A percentile compares a stretch with the other conserved stretches of the same genome.
Conservation (phyloP, 2,329 filamentous ascomycete species). For the Magnaporthales sp. region DNA sequence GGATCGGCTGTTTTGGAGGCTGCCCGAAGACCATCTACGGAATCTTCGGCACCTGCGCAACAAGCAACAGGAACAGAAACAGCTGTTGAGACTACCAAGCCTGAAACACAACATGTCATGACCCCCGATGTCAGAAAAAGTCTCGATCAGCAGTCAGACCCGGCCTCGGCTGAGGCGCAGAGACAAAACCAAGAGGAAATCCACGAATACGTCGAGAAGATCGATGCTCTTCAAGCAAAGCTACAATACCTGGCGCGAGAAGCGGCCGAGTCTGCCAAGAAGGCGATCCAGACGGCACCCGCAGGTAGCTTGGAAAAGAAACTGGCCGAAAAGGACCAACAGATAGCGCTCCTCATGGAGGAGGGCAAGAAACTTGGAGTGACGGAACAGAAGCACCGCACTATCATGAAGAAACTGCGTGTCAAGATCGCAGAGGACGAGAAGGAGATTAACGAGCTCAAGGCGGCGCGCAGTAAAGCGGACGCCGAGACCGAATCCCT, state of each 20-base stretch:
- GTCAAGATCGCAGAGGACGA: slow-evolving; percentile 57
- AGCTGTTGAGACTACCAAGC: background rate
- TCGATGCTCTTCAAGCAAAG: slow-evolving; percentile 87
- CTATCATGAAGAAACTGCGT: slow-evolving; percentile 73
- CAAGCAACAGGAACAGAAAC: background rate
- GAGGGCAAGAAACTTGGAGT: slow-evolving; percentile 86
- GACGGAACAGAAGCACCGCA: slow-evolving; percentile 76
- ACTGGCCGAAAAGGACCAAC: slow-evolving; percentile 81
- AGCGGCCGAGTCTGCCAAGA: slow-evolving; percentile 66
- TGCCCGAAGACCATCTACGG: background rate
- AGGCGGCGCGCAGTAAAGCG: slow-evolving; percentile 49
- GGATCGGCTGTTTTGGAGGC: background rate
- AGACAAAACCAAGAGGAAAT: slow-evolving; percentile 70
- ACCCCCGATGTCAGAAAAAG: background rate
- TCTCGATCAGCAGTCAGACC: slow-evolving; percentile 23
- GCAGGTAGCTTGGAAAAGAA: slow-evolving; percentile 65
- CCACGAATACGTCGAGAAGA: slow-evolving; percentile 75
- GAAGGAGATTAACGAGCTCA: slow-evolving; percentile 52
- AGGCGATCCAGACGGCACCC: slow-evolving; percentile 52
- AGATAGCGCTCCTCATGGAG: slow-evolving; percentile 81
- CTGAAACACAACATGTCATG: background rate
- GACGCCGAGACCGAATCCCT: slow-evolving; percentile 38
- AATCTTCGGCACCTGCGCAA: background rate
- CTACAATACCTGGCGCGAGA: slow-evolving; percentile 80
- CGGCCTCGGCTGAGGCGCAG: slow-evolving; percentile 26